These are phyloP conservation scores for Dendryphion nanum DNA, from an alignment of 2,329 filamentous ascomycete genomes.

Conservation along the genomic window DNA sequence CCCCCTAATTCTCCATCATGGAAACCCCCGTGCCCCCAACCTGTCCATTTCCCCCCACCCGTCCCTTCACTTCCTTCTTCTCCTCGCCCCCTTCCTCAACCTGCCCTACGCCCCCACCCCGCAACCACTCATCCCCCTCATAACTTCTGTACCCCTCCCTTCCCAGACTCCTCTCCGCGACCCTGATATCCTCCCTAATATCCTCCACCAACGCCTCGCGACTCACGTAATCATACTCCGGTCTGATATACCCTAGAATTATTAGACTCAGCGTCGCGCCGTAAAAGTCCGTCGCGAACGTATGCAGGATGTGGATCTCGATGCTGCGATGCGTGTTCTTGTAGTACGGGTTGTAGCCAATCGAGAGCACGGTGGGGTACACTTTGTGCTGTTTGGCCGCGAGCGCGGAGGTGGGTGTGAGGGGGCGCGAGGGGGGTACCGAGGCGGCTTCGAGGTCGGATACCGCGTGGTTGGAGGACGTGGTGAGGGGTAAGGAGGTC, in stretches of 20 bases:
- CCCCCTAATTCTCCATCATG: conserved; percentile 11
- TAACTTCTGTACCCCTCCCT: conserved; percentile 30
- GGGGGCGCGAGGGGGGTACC: conserved; percentile 12
- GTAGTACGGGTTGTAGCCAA: conserved; percentile 95
- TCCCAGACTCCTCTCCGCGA: conserved; percentile 55
- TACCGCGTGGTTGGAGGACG: conserved; percentile 28
- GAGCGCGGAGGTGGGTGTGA: conserved; percentile 8
- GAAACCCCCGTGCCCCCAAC: conserved; percentile 12
- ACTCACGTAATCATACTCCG: conserved; percentile 83
- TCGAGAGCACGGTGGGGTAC: conserved; percentile 34
- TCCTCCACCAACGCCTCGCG: conserved; percentile 83
- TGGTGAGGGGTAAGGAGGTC: conserved; percentile 9
- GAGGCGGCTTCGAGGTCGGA: conserved; percentile 18
- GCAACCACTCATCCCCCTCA: conserved; percentile 48
- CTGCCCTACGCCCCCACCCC: conserved; percentile 13
- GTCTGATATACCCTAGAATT: conserved; percentile 82
- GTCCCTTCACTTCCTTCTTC: neutral
- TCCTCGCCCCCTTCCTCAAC: conserved; percentile 3
- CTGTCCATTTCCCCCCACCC: conserved; percentile 7
- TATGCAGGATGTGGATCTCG: conserved; percentile 84
- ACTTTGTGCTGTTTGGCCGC: conserved; percentile 5
- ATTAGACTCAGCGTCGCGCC: conserved; percentile 73
- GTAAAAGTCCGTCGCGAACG: conserved; percentile 82
- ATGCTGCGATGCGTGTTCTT: conserved; percentile 84
- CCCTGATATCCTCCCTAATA: conserved; percentile 84